Percentiles rank a stretch among this genome's conserved stretches.
phyloP scores from a whole-genome alignment of 306 rosid species.

The Citrullus amarus region DNA sequence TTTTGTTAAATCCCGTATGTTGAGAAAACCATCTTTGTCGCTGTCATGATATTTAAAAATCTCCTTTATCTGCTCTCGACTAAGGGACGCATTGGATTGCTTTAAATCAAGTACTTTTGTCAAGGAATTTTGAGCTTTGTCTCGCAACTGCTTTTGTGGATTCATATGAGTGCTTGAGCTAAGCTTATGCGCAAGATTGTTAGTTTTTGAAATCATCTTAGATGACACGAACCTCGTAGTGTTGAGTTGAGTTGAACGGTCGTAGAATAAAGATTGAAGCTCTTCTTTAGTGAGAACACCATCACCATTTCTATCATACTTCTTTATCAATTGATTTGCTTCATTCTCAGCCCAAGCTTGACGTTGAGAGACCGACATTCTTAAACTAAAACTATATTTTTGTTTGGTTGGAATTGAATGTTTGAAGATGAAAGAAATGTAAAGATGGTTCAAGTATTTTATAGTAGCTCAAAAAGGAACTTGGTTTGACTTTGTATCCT shows the following conservation, averaged over 20 bases:
- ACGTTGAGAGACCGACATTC: background rate
- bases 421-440: background rate
- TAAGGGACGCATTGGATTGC: background rate
- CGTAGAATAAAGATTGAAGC: background rate
- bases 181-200: background rate
- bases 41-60: background rate
- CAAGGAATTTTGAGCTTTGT: background rate
- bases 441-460: background rate
- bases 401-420: background rate
- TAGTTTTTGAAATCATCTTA: background rate
- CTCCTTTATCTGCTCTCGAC: background rate
- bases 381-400: background rate
- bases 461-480: background rate
- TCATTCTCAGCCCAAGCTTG: background rate
- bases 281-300: constrained; percentile 7
- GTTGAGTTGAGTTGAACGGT: background rate
- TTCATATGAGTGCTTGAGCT: background rate
- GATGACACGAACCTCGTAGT: background rate
- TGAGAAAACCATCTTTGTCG: background rate
- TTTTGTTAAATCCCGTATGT: background rate
- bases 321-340: background rate
- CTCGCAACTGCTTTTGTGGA: background rate
- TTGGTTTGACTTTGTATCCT: background rate
- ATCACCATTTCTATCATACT: background rate
- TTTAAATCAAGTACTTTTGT: background rate